Evolutionary conservation across 768 basidiomycete species (phyloP).

Genomic region (Boletus tomentosulus): DNA sequence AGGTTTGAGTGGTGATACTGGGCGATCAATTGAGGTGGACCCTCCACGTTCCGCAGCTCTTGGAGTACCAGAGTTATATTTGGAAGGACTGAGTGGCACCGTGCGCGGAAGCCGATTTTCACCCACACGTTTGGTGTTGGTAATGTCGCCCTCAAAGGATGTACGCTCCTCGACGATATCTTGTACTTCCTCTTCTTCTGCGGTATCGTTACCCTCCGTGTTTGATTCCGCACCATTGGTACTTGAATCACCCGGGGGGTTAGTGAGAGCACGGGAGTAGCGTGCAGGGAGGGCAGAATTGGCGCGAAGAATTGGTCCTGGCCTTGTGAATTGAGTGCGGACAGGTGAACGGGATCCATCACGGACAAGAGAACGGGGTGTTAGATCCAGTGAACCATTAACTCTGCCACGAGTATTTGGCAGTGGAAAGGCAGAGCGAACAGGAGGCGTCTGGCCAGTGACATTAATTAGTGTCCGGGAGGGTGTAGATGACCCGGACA

Average conservation of each 20-base stretch:
- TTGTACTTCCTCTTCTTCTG: constrained; percentile 22
- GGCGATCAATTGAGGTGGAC: constrained; percentile 15
- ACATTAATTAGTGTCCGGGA: constrained; percentile 16
- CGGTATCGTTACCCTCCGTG: constrained; percentile 26
- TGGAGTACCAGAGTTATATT: constrained; percentile 10
- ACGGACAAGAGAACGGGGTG: constrained; percentile 8
- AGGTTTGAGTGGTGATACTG: constrained; percentile 21
- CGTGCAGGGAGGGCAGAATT: constrained; percentile 40
- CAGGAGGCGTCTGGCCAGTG: constrained; percentile 24
- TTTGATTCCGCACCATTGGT: constrained; percentile 5
- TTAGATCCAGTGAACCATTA: constrained; percentile 26
- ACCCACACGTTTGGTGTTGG: constrained; percentile 44
- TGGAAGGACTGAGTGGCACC: constrained; percentile 43
- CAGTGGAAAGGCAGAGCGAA: constrained; percentile 33
- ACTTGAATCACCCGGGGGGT: constrained; percentile 11
- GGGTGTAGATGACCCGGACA: constrained; percentile 10
- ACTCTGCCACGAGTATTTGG: constrained; percentile 22
- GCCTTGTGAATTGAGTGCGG: constrained; percentile 25
- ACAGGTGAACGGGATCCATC: constrained; percentile 26
- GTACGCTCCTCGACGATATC: constrained; percentile 27
- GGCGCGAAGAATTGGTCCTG: constrained; percentile 36
- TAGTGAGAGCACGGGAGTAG: constrained; percentile 21
- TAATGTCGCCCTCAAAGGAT: constrained; percentile 29
- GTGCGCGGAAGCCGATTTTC: constrained; percentile 52
- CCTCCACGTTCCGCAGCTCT: constrained; percentile 1